Percentiles rank a stretch among this genome's conserved stretches.
These are phyloP conservation scores for Symbiodinium pilosum DNA, from an alignment of 73 alveolate species.

Conservation along the genomic window DNA sequence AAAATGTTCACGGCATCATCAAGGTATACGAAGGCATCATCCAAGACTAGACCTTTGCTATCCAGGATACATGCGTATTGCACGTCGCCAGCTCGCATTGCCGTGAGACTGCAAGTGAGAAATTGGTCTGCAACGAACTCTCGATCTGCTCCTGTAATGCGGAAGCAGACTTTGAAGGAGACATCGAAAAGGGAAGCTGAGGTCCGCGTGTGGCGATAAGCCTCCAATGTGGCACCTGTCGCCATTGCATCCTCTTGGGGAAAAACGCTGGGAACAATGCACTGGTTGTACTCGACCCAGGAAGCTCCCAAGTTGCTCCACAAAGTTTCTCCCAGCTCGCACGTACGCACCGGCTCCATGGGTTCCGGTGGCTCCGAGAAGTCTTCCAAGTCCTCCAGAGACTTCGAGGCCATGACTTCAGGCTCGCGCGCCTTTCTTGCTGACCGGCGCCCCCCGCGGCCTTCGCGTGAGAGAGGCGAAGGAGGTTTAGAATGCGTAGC, in stretches of 20 bases:
- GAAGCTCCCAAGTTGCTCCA: slow-evolving; percentile 61
- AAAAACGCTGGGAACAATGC: slow-evolving; percentile 57
- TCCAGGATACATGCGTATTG: slow-evolving; percentile 85
- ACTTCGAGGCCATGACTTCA: background rate
- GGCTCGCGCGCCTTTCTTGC: background rate
- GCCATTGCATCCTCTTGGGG: background rate
- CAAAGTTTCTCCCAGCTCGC: slow-evolving; percentile 16
- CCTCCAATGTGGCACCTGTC: slow-evolving; percentile 50
- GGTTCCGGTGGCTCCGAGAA: slow-evolving; percentile 1
- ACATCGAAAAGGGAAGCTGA: slow-evolving; percentile 63
- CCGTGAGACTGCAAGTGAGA: slow-evolving; percentile 78
- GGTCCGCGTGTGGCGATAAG: slow-evolving; percentile 52
- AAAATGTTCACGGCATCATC: slow-evolving; percentile 39
- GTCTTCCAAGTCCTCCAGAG: background rate
- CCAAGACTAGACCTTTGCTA: slow-evolving; percentile 84
- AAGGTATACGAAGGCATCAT: slow-evolving; percentile 78
- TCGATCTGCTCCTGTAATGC: slow-evolving; percentile 51
- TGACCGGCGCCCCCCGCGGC: background rate
- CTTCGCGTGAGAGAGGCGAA: too few species aligned
- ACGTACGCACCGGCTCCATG: slow-evolving; percentile 42
- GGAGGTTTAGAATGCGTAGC: background rate
- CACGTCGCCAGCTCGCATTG: slow-evolving; percentile 93
- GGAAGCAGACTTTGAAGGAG: slow-evolving; percentile 74
- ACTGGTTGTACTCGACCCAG: slow-evolving; percentile 63
- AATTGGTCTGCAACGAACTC: slow-evolving; percentile 92